Evolutionary conservation across 1,139 yeast species (phyloP).

Genomic region (Zygoascus hellenicus): DNA sequence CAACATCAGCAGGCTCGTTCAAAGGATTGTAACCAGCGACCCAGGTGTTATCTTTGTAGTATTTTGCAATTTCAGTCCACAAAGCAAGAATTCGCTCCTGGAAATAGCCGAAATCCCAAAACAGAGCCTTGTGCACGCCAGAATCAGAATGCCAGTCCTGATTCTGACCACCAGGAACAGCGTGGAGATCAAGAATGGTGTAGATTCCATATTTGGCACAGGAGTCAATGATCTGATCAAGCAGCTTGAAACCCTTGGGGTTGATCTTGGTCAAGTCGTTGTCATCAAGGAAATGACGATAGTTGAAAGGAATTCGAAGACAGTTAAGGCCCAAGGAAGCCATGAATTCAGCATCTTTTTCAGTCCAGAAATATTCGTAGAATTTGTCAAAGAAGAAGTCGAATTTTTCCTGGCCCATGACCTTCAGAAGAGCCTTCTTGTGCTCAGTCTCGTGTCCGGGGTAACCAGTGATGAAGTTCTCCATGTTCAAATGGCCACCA

Average conservation of each 20-base stretch:
- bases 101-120: constrained; percentile 44
- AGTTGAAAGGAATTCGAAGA: constrained; percentile 44
- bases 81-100: constrained; percentile 41
- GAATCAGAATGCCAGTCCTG: constrained; percentile 48
- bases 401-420: constrained; percentile 41
- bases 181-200: constrained; percentile 43
- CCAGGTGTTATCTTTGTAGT: constrained; percentile 41
- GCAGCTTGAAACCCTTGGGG: constrained; percentile 39
- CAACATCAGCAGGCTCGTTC: constrained; percentile 43
- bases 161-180: constrained; percentile 46
- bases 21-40: constrained; percentile 47
- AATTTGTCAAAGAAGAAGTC: constrained; percentile 43
- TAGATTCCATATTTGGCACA: constrained; percentile 39
- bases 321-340: constrained; percentile 40
- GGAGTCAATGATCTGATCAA: constrained; percentile 39
- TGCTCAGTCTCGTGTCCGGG: constrained; percentile 47
- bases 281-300: constrained; percentile 43
- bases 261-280: constrained; percentile 38
- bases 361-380: constrained; percentile 46
- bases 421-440: constrained; percentile 34
- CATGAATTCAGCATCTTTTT: constrained; percentile 40
- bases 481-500: constrained; percentile 48
- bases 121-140: constrained; percentile 39
- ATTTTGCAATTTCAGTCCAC: constrained; percentile 40
- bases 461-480: constrained; percentile 46